Evolutionary conservation across 345 rosid species (phyloP).

Genomic region (Dipteronia dyeriana): DNA sequence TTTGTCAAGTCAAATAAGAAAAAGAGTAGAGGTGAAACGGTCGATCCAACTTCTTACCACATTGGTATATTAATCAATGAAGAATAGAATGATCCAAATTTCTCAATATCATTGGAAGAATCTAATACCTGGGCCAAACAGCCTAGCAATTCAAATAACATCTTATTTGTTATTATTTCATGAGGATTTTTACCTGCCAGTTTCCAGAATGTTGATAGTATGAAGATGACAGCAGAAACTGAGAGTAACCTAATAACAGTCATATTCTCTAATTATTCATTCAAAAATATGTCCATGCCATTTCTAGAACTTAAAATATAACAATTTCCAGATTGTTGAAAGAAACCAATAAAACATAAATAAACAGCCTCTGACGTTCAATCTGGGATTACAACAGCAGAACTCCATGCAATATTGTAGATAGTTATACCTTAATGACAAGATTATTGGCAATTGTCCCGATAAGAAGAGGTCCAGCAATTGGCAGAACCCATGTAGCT

Average conservation of each 20-base stretch:
- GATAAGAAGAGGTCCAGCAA: constrained; percentile 94
- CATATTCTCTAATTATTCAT: background rate
- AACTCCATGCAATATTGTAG: background rate
- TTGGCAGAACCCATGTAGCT: constrained; percentile 80
- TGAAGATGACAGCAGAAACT: background rate
- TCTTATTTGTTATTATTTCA: background rate
- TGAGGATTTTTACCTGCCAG: background rate
- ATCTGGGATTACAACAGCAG: background rate
- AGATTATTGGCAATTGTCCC: constrained; percentile 90
- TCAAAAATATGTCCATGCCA: background rate
- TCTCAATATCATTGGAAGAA: background rate
- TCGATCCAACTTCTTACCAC: background rate
- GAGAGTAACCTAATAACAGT: background rate
- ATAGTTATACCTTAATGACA: constrained; percentile 67
- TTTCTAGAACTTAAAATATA: background rate
- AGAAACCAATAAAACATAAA: background rate
- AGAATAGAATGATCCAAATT: background rate
- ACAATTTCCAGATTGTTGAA: background rate
- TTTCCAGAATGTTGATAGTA: background rate
- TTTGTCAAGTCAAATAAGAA: background rate
- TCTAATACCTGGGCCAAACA: background rate
- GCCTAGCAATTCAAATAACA: background rate
- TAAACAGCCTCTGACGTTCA: background rate
- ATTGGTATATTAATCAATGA: background rate
- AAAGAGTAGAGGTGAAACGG: background rate